Base-by-base conservation (phyloP, 345 rosid species). In the Eucalyptus pauciflora region DNA sequence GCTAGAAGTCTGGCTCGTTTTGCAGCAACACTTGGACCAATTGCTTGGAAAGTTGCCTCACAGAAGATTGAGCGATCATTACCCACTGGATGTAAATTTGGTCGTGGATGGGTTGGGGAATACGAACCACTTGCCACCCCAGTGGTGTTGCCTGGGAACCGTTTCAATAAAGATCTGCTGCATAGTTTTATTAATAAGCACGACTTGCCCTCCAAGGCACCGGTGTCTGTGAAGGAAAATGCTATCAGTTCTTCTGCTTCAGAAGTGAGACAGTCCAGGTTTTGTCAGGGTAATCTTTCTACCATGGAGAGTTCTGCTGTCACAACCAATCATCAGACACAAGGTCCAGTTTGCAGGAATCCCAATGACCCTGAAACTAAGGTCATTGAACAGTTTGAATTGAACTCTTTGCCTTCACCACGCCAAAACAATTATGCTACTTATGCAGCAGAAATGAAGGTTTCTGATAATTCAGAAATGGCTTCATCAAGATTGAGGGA, bases 71-170 rank as follows among this genome's bases (percentile, higher is more conserved):
- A 96, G 91, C 93, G 92, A 92, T 92, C 96, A 89, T 89, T 97
- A 86, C 98, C 97, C 88, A 87, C 92, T 83, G 98, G 94, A 46
- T 92, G 91, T 90, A 94, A 97, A 92, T 96, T 92, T 90, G 99
- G 99, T 80, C 96, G 94, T 79, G 99, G 99, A 49, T 96, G 99
- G 99, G 99, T 96, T 67, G 97, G 94, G 88, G 99, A 96, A 89
- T 96, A 96, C 62, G 98, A 96, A 90, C 98, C 99, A 7, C 96
- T 95, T 90, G 95, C 98, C 86, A 94, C 96, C 41, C 96, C 98
- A n/a, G 94, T 97, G 88, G 92, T 96, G 91, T 89, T 94, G 91
- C 87, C 93, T 79, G 97, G 95, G 87, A 91, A 88, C 85, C 88
- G 91, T 91, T 67, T 88, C 22, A 92, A 86, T 71, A 48, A 89